phyloP scores from a whole-genome alignment of 805 yeast species.

The Candida tammaniensis region DNA sequence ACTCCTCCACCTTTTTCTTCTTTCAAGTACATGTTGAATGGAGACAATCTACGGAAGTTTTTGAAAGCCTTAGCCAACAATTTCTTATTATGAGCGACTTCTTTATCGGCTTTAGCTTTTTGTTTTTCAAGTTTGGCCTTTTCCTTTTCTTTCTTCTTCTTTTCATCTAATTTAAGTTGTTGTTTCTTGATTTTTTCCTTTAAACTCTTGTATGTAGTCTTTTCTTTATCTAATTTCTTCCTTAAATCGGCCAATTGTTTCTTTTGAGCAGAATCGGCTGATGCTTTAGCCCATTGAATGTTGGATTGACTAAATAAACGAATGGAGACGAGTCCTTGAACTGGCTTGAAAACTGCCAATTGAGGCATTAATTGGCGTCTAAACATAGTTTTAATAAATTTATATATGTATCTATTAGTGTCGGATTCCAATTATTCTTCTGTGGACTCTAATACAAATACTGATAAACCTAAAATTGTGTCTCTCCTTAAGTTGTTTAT shows the following conservation, averaged over 20 bases:
- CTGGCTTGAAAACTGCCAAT: slow-evolving; percentile 1
- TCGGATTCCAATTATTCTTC: too few species aligned
- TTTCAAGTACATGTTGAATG: slow-evolving; percentile 13
- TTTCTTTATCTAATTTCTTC: slow-evolving; percentile 11
- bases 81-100: slow-evolving; percentile 16
- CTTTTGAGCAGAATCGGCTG: not conserved
- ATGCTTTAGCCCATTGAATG: not conserved
- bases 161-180: slow-evolving; percentile 12
- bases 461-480: too few species aligned
- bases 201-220: slow-evolving; percentile 17
- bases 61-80: slow-evolving; percentile 11
- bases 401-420: too few species aligned
- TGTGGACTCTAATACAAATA: too few species aligned
- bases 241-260: slow-evolving; percentile 6
- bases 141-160: slow-evolving; percentile 19
- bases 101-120: slow-evolving; percentile 14
- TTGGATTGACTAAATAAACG: too few species aligned
- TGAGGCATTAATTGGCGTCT: too few species aligned
- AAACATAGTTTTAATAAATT: too few species aligned
- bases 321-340: too few species aligned
- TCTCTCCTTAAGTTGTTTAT: too few species aligned
- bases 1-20: slow-evolving; percentile 6
- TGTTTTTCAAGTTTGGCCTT: too few species aligned
- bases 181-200: slow-evolving; percentile 18
- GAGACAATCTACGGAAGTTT: slow-evolving; percentile 8